These are phyloP conservation scores for Otatea glauca DNA, from an alignment of 176 grass and related monocot genomes.

Conservation along the genomic window DNA sequence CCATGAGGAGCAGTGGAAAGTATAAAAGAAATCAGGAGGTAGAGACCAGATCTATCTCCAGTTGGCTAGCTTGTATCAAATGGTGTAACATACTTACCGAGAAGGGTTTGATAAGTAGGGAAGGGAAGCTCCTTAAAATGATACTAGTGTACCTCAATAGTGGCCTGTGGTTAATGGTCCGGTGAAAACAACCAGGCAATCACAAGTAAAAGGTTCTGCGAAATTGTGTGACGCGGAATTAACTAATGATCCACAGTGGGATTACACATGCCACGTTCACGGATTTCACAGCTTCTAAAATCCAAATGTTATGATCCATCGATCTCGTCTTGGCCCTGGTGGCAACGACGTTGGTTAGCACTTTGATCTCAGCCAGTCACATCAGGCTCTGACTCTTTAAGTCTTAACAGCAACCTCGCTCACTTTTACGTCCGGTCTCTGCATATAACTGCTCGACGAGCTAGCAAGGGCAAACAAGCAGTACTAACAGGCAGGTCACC, in stretches of 20 bases:
- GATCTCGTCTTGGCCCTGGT: neutral
- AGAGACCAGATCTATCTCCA: neutral
- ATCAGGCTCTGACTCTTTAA: conserved; percentile 22
- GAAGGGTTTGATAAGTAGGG: neutral
- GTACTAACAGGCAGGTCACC: neutral
- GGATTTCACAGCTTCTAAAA: neutral
- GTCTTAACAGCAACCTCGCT: neutral
- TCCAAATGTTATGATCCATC: neutral
- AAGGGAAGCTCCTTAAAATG: neutral
- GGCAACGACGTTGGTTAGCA: neutral
- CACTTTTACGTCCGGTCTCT: neutral
- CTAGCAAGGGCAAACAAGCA: neutral
- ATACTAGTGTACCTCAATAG: neutral
- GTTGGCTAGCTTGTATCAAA: neutral
- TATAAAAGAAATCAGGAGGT: neutral
- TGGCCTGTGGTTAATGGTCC: neutral
- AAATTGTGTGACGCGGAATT: neutral
- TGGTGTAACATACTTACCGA: neutral
- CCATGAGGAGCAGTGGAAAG: neutral
- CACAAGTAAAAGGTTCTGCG: neutral
- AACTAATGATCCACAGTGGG: neutral
- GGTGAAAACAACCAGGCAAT: neutral
- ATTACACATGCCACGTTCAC: neutral
- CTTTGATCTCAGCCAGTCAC: neutral
- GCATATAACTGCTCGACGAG: neutral